These are phyloP conservation scores for Penicillium sp. DNA, from an alignment of 2,329 filamentous ascomycete species.

Conservation along the genomic window DNA sequence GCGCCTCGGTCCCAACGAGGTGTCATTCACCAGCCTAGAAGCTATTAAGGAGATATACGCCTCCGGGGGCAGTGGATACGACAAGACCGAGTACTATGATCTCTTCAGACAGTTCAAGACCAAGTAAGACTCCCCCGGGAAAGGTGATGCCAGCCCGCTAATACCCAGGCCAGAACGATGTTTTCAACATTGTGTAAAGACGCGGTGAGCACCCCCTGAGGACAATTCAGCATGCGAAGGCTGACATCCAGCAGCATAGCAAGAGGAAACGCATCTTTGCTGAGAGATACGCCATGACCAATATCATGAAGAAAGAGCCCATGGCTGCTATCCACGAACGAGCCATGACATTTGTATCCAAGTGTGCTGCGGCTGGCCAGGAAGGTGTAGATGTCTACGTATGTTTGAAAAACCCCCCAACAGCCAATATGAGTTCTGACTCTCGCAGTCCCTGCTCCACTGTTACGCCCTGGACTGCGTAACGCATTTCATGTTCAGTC, in stretches of 20 bases:
- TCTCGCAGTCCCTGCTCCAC: constrained; percentile 49
- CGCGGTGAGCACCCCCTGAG: constrained; percentile 11
- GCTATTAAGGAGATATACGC: constrained; percentile 34
- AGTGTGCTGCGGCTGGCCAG: constrained; percentile 46
- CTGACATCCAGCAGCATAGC: constrained; percentile 50
- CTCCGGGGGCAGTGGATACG: constrained; percentile 36
- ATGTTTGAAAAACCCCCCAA: constrained; percentile 20
- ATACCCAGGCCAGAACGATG: constrained; percentile 30
- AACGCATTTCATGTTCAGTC: constrained; percentile 66
- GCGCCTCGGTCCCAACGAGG: constrained; percentile 31
- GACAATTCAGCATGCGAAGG: not conserved
- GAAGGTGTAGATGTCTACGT: constrained; percentile 61
- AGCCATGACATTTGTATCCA: constrained; percentile 53
- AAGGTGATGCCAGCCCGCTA: not conserved
- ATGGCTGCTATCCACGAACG: constrained; percentile 57
- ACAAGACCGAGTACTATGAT: constrained; percentile 37
- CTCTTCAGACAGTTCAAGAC: constrained; percentile 34
- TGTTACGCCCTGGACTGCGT: constrained; percentile 67
- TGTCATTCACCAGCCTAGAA: constrained; percentile 29
- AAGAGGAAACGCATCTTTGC: constrained; percentile 61
- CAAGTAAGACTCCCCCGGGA: constrained; percentile 14
- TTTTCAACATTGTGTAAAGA: constrained; percentile 35
- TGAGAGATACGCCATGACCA: constrained; percentile 66
- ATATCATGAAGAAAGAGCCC: constrained; percentile 56
- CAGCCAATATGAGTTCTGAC: not conserved